phyloP scores from a whole-genome alignment of 179 eudicot species.

The Carnegiea gigantea region DNA sequence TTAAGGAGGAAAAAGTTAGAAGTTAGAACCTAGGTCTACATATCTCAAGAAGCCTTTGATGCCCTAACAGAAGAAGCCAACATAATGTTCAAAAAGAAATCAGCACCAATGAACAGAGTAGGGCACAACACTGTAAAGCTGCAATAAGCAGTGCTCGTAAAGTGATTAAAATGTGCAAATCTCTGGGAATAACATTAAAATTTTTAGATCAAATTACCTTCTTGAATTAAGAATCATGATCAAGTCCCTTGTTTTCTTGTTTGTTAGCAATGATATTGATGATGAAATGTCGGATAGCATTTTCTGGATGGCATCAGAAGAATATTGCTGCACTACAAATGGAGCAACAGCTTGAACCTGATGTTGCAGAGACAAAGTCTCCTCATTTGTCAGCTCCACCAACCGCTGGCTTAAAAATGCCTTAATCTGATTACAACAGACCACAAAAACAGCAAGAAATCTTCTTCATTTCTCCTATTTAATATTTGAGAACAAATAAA shows the following conservation, averaged over 20 bases:
- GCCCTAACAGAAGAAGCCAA: neutral
- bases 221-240: conserved; percentile 96
- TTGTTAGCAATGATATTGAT: conserved; percentile 67
- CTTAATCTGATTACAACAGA: conserved; percentile 51
- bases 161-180: neutral
- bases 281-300: conserved; percentile 74
- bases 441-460: conserved; percentile 3
- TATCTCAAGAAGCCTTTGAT: neutral
- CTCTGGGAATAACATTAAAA: neutral
- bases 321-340: conserved; percentile 81
- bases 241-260: conserved; percentile 77
- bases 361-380: conserved; percentile 84
- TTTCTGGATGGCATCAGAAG: conserved; percentile 66
- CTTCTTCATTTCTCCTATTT: neutral
- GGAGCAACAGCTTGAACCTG: conserved; percentile 98
- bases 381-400: conserved; percentile 69
- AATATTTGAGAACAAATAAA: neutral
- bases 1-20: neutral
- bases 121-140: neutral
- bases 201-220: conserved; percentile 39
- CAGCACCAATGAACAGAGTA: neutral
- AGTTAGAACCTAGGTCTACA: conserved; percentile 15
- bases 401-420: conserved; percentile 86
- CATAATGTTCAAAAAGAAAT: neutral
- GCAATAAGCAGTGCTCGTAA: neutral